Base-by-base conservation (phyloP, 805 yeast genomes). In the Priceomyces haplophilus region DNA sequence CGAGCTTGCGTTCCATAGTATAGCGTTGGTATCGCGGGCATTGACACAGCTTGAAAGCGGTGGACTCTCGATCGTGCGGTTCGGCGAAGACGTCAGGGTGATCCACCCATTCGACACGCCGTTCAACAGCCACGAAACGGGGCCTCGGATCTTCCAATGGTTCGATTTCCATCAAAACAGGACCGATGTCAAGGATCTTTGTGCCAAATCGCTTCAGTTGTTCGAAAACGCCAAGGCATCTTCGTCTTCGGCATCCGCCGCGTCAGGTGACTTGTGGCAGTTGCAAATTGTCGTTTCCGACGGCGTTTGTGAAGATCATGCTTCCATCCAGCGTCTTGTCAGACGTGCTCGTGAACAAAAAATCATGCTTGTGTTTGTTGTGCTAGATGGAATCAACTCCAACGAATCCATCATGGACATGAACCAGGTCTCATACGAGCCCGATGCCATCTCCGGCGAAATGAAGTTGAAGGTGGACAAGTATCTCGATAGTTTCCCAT, bases 241-340 rank as follows among this genome's bases (percentile, higher is more conserved):
- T 0, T 64, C 70, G 10, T n/a, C n/a, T n/a, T n/a, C n/a, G n/a
- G n/a, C n/a, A 21, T 21, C 24, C 8, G 24, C 24, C 8, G 6
- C 24, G 6, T 66, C 63, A 50, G 56, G 69, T 32, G 96, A 88
- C 47, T 73, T 88, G 59, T 93, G 98, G 97, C 96, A 88, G 65
- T 73, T 93, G 50, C 88, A 95, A 61, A 88, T 93, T 43, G 85
- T 93, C 46, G 75, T 93, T 24, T 88, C 97, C 1, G 99, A 93
- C 68, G 99, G 99, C 65, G 88, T 93, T 37, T 89, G 97, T 59
- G 99, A 93, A 63, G 95, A 90, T 61, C 99, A 93, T 61, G 89
- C 76, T 23, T 80, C 85, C 0, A 72, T 93, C 38, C 82, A 85
- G 50, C 75, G 91, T 49, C 73, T 93, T 52, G 97, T 91, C 3